Evolutionary conservation across 2,329 filamentous ascomycete species (phyloP).

Genomic region (Pseudofabraea citricarpa): DNA sequence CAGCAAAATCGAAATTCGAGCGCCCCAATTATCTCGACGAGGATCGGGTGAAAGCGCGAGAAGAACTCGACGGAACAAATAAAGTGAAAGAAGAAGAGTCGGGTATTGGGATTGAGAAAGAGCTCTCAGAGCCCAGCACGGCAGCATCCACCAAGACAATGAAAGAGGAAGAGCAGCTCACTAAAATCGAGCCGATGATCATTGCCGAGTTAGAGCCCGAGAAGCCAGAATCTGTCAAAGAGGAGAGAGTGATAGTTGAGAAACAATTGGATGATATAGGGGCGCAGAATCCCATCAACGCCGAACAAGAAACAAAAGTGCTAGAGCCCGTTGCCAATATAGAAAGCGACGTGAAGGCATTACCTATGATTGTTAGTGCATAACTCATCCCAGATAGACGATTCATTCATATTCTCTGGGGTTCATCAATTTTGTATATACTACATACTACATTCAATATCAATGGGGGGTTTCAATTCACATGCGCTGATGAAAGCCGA

Average conservation of each 20-base stretch:
- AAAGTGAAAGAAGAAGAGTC: not conserved
- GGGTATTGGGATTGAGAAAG: too few species aligned
- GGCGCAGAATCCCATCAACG: too few species aligned
- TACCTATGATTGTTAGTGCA: not conserved
- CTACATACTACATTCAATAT: too few species aligned
- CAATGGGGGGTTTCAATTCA: too few species aligned
- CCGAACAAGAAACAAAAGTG: not conserved
- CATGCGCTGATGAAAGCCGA: too few species aligned
- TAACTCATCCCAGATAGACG: not conserved
- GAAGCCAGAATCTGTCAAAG: not conserved
- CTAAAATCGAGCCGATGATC: too few species aligned
- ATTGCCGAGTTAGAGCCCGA: too few species aligned
- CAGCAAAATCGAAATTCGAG: not conserved
- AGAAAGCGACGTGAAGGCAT: not conserved
- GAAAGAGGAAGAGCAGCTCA: not conserved
- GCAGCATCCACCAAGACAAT: not conserved
- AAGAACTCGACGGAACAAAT: not conserved
- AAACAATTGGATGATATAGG: too few species aligned
- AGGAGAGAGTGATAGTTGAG: too few species aligned
- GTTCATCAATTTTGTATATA: too few species aligned
- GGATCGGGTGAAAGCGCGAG: not conserved
- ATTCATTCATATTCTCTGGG: not conserved
- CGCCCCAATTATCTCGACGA: not conserved
- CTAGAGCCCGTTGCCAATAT: not conserved
- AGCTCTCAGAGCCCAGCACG: too few species aligned